Percentiles rank a stretch among this genome's conserved stretches.
These are phyloP conservation scores for Euphorbia corollata DNA, from an alignment of 441 rosid species.

Conservation along the genomic window DNA sequence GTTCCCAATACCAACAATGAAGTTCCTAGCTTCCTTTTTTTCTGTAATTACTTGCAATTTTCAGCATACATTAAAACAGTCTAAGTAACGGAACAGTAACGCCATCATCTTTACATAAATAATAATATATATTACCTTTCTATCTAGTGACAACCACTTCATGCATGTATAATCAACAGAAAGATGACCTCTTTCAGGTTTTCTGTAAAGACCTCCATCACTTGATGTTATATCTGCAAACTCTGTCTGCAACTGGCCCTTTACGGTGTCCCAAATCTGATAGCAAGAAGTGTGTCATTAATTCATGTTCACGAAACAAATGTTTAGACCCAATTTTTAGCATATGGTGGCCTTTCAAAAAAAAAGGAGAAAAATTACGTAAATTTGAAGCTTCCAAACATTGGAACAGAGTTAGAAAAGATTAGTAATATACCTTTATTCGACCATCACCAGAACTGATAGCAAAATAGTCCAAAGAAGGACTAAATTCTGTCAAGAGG, in stretches of 20 bases:
- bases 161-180: slow-evolving; percentile 76
- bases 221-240: slow-evolving; percentile 58
- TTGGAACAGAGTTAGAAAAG: no score
- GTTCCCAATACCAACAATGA: slow-evolving; percentile 74
- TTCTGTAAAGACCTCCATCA: slow-evolving; percentile 34
- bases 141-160: slow-evolving; percentile 64
- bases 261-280: slow-evolving; percentile 79
- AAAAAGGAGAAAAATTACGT: background rate
- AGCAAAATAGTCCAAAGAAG: slow-evolving; percentile 64
- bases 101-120: background rate
- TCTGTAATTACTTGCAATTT: slow-evolving; percentile 40
- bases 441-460: slow-evolving; percentile 78
- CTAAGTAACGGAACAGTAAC: slow-evolving; percentile 1
- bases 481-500: slow-evolving; percentile 67
- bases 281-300: background rate
- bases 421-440: slow-evolving; percentile 47
- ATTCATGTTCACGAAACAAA: background rate
- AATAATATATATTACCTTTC: slow-evolving; percentile 35
- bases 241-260: slow-evolving; percentile 73
- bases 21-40: slow-evolving; percentile 68
- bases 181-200: slow-evolving; percentile 57
- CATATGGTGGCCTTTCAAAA: background rate
- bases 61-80: slow-evolving; percentile 10
- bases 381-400: background rate
- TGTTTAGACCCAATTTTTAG: background rate